Evolutionary conservation across 108 stramenopile species (phyloP), one percentile per base, ranked within the genome.

Genomic region (Nitzschia inconspicua): DNA sequence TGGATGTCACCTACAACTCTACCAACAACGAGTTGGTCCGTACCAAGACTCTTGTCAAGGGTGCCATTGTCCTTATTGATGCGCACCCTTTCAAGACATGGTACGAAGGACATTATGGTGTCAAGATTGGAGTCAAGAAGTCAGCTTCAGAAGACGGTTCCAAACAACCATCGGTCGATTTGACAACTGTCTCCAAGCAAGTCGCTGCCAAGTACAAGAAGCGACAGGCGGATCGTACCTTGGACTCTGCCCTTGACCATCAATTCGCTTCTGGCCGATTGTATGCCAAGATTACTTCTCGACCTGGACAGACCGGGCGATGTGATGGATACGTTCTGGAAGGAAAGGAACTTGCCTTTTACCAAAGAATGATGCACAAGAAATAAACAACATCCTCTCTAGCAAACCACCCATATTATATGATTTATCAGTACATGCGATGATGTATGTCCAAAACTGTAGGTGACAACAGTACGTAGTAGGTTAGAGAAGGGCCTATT

Each of bases 41-140:
- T 72, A 99, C 99, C 75, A 99, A 99, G 97, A 99, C 99, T 8
- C 88, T 99, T 16, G 99, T 99, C 34, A 99, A 99, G 94, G 96
- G 96, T 44, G 89, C 95, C 44, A 96, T 99, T 65, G 82, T 99
- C 37, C 63, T 96, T 56, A 89, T 99, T 49, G 99, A 99, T 79
- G 97, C 96, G 43, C 86, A 96, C 56, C 96, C 99, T 32, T 98
- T 99, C 93, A 96, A 96, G 75, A 63, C 78, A 28, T 98, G 95
- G 95, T 99, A 98, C 68, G 97, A 99, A 73, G 65, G 77, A 53
- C 97, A 98, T 91, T 99, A 98, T 60, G 96, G 97, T 30, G 81
- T 96, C 30, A 80, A 84, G 82, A 79, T 98, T 63, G 98, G 97
- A 41, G 23, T 83, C 31, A 98, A 98, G 88, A 98, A 98, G 84